These are phyloP conservation scores for Prillingera fragicola DNA, from an alignment of 1,284 basidiomycete genomes.

Conservation along the genomic window DNA sequence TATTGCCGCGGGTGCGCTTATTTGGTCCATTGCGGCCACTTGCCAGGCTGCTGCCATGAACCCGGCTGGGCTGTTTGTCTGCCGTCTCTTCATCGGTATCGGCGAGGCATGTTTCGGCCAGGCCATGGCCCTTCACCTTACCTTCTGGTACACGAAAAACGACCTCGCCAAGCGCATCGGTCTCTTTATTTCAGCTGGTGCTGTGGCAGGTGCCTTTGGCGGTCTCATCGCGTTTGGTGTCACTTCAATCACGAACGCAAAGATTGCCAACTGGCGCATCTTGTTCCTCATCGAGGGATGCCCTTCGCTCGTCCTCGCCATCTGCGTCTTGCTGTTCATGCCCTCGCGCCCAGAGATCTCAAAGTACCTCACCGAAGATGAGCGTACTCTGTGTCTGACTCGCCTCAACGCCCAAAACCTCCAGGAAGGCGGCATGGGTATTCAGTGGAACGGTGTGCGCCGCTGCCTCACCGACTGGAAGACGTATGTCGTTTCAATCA, in stretches of 20 bases:
- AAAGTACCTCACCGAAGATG: conserved; percentile 59
- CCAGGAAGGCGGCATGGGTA: conserved; percentile 52
- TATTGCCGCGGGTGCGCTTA: conserved; percentile 22
- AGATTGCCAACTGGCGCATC: conserved; percentile 9
- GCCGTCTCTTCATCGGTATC: conserved; percentile 36
- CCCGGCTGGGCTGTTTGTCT: conserved; percentile 27
- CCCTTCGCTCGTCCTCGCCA: conserved; percentile 54
- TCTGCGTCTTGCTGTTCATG: conserved; percentile 58
- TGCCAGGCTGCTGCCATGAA: conserved; percentile 27
- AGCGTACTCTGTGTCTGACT: conserved; percentile 64
- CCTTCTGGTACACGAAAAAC: conserved; percentile 34
- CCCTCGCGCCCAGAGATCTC: conserved; percentile 71
- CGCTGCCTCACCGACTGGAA: conserved; percentile 59
- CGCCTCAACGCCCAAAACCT: conserved; percentile 64
- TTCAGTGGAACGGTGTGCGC: conserved; percentile 47
- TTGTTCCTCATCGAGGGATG: conserved; percentile 6
- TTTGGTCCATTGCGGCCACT: conserved; percentile 34
- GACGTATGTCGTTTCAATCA: conserved; percentile 53
- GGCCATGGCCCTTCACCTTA: conserved; percentile 22
- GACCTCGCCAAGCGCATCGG: conserved; percentile 40
- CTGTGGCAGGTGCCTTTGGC: conserved; percentile 26
- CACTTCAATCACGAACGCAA: conserved; percentile 16
- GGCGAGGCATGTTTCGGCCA: conserved; percentile 35
- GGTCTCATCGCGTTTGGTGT: conserved; percentile 24
- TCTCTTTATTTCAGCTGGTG: conserved; percentile 40